Base-by-base conservation (phyloP, 352 stramenopile species). In the Detonula confervacea region DNA sequence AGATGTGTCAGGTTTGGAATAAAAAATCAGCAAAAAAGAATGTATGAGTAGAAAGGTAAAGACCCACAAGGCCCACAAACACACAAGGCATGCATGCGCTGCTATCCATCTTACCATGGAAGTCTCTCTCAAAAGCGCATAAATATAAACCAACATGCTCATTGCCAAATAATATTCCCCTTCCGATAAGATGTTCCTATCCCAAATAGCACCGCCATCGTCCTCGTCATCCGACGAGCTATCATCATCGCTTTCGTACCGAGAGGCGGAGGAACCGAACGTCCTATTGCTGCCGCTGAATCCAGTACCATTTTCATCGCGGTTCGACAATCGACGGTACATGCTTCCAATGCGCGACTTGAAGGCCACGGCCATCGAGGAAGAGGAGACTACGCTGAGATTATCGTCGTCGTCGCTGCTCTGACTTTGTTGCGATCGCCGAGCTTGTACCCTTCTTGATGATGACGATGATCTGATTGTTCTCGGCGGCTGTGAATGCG, bases 161-260 rank as follows among this genome's bases (percentile, higher is more conserved):
- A 80, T 74, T 30, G 39, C 63, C 20, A 80, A 55, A 27, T 74
- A 80, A 47, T 80, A 80, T 11, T 74, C 52, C 46, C 72, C 72
- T 69, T 80, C 72, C 11, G 52, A 51, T n/a, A 80, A 39, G 35
- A 80, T 63, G 42, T 74, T 56, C 14, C 29, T 62, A 20, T 46
- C 39, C 55, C 29, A 39, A 18, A 22, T 29, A 14, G 29, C 20
- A 59, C 29, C 27, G 20, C 37, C 47, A n/a, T 46, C 27, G 18
- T 56, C 14, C 6, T 47, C 60, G 12, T 56, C 61, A 27, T 59
- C 61, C 18, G 55, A 49, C 24, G 55, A 49, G 30, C 55, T 64
- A 35, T 65, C 35, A 52, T 65, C 49, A 9, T 57, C 49, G 49
- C 49, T 57, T 14, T 29, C 49, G 42, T 16, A 49, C 4, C n/a